Percentiles rank a stretch among this genome's conserved stretches.
Conservation (phyloP, 345 rosid species). For the Hevea brasiliensis region DNA sequence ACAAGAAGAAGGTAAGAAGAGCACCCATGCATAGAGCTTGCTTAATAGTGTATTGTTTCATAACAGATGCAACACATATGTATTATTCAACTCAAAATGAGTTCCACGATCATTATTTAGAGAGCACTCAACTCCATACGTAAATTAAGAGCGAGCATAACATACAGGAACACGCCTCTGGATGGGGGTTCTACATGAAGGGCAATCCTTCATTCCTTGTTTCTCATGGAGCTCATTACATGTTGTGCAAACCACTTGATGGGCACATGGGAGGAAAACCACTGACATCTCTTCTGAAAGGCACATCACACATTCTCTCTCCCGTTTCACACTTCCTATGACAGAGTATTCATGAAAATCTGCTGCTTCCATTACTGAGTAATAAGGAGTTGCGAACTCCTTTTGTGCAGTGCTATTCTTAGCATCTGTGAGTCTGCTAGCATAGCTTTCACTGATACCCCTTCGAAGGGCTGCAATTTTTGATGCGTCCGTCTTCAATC, state of each 20-base stretch:
- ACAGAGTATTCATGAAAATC: conserved; percentile 35
- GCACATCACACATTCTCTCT: conserved; percentile 94
- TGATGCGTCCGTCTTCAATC: conserved; percentile 59
- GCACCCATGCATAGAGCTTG: conserved; percentile 21
- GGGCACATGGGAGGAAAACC: conserved; percentile 61
- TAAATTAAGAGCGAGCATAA: conserved; percentile 43
- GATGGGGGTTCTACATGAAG: conserved; percentile 57
- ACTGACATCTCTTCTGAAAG: conserved; percentile 60
- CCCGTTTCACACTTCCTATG: conserved; percentile 55
- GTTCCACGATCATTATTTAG: conserved; percentile 38
- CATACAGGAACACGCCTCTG: conserved; percentile 44
- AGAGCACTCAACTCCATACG: conserved; percentile 30
- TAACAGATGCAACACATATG: conserved; percentile 23
- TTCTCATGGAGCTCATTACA: conserved; percentile 63
- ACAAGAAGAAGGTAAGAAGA: too few relatives aligned
- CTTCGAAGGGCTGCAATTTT: conserved; percentile 65
- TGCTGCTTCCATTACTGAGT: conserved; percentile 35
- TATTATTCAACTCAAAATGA: conserved; percentile 42
- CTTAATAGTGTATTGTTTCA: conserved; percentile 31
- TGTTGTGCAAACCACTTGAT: conserved; percentile 52
- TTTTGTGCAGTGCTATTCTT: conserved; percentile 29
- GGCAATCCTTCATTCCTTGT: conserved; percentile 73
- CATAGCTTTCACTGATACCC: conserved; percentile 58
- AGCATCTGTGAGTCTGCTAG: conserved; percentile 34
- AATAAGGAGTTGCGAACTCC: conserved; percentile 25